Evolutionary conservation across 2,329 filamentous ascomycete genomes (phyloP), one percentile per base, ranked within the genome.

Genomic region (Diplodia seriata): DNA sequence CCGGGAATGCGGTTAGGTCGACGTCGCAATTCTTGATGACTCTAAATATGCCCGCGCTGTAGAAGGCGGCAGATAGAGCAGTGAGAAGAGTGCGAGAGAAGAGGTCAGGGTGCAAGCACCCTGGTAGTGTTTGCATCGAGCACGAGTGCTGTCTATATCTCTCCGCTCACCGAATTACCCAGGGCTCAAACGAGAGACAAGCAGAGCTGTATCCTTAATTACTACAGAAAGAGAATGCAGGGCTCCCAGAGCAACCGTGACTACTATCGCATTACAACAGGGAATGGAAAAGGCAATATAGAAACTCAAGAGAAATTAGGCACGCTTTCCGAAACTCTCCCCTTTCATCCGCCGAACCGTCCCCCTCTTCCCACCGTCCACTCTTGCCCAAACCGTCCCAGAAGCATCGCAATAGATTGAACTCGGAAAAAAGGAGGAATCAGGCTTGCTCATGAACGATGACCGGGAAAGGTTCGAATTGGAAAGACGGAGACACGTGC

Each of bases 141-240:
- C 43, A n/a, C n/a, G 3, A 20, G 1, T 5, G 9, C 6, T 47
- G 11, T 7, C 14, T 20, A 43, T n/a, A 9, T 47, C 38, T 47
- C n/a, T 47, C n/a, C 15, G 23, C 15, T 47, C 55, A 57, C 23
- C 33, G 14, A 23, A 40, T 57, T 12, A 57, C 12, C 31, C 9
- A 57, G 14, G 31, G 31, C 33, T 20, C 12, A 40, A 57, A 26
- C 12, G 8, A 36, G 53, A 55, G 53, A 18, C 36, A 62, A 50
- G 29, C n/a, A 62, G n/a, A 33, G 40, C 43, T 33, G n/a, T 50
- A 33, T 62, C 43, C 40, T 40, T 50, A 36, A 50, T 38, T 63
- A 63, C 50, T 51, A 51, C 47, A 51, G 47, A 38, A 36, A 63
- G 50, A 43, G 20, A 61, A 26, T n/a, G 40, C 57, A 33, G 31